A percentile compares a stretch with the other conserved stretches of the same genome.
phyloP scores from a whole-genome alignment of 768 basidiomycete genomes.

The Russula vinacea region DNA sequence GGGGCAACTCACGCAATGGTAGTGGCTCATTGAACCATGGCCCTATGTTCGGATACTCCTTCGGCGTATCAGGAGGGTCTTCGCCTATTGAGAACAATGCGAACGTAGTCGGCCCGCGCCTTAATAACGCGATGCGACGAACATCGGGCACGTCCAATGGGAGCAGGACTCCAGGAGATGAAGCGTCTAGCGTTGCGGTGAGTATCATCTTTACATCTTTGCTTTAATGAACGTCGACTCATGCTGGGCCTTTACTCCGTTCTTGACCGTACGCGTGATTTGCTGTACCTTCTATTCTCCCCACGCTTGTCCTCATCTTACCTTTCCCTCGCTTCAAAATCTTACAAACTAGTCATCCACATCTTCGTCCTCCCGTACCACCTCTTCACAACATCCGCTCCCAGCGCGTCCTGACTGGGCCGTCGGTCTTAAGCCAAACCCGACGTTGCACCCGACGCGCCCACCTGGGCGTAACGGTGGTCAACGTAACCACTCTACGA shows the following conservation, averaged over 20 bases:
- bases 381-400: slow-evolving; percentile 75
- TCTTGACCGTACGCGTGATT: neutral
- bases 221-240: neutral
- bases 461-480: slow-evolving; percentile 50
- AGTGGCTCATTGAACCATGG: slow-evolving; percentile 60
- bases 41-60: slow-evolving; percentile 52
- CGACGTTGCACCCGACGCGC: slow-evolving; percentile 54
- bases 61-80: slow-evolving; percentile 30
- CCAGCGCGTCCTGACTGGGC: slow-evolving; percentile 88
- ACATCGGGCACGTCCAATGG: slow-evolving; percentile 48
- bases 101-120: slow-evolving; percentile 62
- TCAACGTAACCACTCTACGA: slow-evolving; percentile 38
- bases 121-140: slow-evolving; percentile 52
- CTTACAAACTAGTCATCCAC: slow-evolving; percentile 55
- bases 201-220: neutral
- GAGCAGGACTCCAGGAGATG: slow-evolving; percentile 66
- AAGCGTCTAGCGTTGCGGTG: slow-evolving; percentile 72
- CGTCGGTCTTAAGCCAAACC: slow-evolving; percentile 75
- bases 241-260: slow-evolving; percentile 1
- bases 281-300: neutral
- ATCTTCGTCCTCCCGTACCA: slow-evolving; percentile 73
- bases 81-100: slow-evolving; percentile 30
- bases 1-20: slow-evolving; percentile 32
- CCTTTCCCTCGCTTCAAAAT: neutral
- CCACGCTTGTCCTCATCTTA: too few species aligned